Conservation (phyloP, 2,329 filamentous ascomycete species). For the Colletotrichum nymphaeae region DNA sequence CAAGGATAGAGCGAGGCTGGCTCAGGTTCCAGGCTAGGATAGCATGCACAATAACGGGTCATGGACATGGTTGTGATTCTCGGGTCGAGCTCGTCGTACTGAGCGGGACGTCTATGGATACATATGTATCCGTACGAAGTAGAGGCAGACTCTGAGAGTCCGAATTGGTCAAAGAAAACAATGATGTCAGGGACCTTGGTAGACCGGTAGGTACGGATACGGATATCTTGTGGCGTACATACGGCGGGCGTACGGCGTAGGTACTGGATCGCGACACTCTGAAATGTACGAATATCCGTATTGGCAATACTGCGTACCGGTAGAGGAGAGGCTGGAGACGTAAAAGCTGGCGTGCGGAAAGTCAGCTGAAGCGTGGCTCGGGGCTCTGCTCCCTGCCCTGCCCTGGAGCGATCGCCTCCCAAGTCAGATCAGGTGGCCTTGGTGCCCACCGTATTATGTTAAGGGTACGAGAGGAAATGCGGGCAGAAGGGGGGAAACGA, state of each 20-base stretch:
- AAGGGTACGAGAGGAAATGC: constrained; percentile 19
- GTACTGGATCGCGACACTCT: not conserved
- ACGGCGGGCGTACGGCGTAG: too few relatives aligned
- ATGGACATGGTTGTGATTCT: constrained; percentile 11
- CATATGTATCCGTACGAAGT: too few relatives aligned
- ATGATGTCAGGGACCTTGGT: constrained; percentile 32
- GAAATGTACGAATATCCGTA: not conserved
- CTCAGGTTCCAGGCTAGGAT: constrained; percentile 1
- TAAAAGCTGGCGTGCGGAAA: not conserved
- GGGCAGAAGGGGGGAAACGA: constrained; percentile 16
- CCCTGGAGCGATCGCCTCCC: not conserved
- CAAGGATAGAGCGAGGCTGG: not conserved
- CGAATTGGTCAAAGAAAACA: constrained; percentile 14
- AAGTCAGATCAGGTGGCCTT: constrained; percentile 8
- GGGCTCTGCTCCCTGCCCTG: not conserved
- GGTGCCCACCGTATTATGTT: not conserved
- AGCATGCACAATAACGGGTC: constrained; percentile 13
- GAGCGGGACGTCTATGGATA: not conserved
- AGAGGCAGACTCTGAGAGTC: not conserved
- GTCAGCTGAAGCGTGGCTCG: constrained; percentile 9
- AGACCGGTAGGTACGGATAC: not conserved
- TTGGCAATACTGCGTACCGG: too few relatives aligned
- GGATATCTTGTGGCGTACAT: not conserved
- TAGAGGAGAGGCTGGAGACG: not conserved
- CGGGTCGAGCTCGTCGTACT: constrained; percentile 9